A percentile compares a stretch with the other conserved stretches of the same genome.
Evolutionary conservation across 768 basidiomycete species (phyloP).

Genomic region (Porphyrellus cyaneotinctus): DNA sequence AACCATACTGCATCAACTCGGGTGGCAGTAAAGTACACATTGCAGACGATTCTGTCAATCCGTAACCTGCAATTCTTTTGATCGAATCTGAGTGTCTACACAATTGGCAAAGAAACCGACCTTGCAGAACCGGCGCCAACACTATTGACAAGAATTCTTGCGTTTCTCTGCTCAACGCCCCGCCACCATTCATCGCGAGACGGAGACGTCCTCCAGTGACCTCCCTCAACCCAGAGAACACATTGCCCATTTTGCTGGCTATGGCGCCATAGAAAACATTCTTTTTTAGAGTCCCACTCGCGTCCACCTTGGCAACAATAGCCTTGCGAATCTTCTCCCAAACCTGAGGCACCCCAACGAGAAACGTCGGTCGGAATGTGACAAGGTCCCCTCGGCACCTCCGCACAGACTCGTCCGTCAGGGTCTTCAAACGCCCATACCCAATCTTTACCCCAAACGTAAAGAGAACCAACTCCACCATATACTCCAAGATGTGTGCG

Average conservation of each 20-base stretch:
- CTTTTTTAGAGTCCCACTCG: slow-evolving; percentile 63
- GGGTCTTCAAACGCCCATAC: slow-evolving; percentile 91
- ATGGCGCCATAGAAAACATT: slow-evolving; percentile 78
- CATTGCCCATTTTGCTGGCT: slow-evolving; percentile 65
- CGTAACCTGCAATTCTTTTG: slow-evolving; percentile 60
- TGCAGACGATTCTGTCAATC: slow-evolving; percentile 92
- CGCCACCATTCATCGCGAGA: slow-evolving; percentile 79
- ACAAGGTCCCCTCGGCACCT: slow-evolving; percentile 85
- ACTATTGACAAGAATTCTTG: slow-evolving; percentile 86
- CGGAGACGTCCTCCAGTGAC: slow-evolving; percentile 88
- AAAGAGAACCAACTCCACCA: slow-evolving; percentile 78
- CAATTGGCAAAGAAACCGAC: slow-evolving; percentile 37
- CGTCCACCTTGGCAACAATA: slow-evolving; percentile 75
- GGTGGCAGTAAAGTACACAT: slow-evolving; percentile 90
- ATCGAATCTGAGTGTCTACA: not conserved
- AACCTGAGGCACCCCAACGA: slow-evolving; percentile 93
- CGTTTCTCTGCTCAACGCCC: slow-evolving; percentile 78
- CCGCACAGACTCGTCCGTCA: slow-evolving; percentile 88
- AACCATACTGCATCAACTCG: slow-evolving; percentile 66
- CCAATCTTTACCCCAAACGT: slow-evolving; percentile 79
- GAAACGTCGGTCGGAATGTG: slow-evolving; percentile 77
- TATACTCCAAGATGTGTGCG: slow-evolving; percentile 93
- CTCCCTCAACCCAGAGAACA: slow-evolving; percentile 70
- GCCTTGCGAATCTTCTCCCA: slow-evolving; percentile 98
- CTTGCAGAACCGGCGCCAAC: slow-evolving; percentile 81